Percentiles rank a stretch among this genome's conserved stretches.
Evolutionary conservation across 768 basidiomycete genomes (phyloP).

Genomic region (Nevesoporus exiguus): DNA sequence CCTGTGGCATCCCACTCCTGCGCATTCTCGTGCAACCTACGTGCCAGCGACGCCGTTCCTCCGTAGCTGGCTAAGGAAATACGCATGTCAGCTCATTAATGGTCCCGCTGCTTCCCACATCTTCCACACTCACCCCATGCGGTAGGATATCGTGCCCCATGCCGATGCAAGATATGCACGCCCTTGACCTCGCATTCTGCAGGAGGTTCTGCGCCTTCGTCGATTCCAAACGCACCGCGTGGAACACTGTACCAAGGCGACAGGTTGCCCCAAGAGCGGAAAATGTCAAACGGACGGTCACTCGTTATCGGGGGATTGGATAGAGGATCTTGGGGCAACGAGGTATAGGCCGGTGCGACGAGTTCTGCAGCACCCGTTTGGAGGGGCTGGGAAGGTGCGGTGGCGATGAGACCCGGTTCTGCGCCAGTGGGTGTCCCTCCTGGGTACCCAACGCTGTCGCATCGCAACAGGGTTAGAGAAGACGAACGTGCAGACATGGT

Average conservation of each 20-base stretch:
- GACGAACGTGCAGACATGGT: too few species aligned
- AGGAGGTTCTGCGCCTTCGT: conserved; percentile 68
- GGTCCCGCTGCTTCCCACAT: background rate
- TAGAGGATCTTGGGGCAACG: conserved; percentile 20
- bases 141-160: conserved; percentile 77
- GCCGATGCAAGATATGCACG: conserved; percentile 76
- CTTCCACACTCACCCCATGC: conserved; percentile 47
- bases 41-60: conserved; percentile 55
- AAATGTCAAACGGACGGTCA: conserved; percentile 54
- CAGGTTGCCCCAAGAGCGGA: conserved; percentile 80
- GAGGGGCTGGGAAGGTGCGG: conserved; percentile 74
- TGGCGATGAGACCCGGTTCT: conserved; percentile 67
- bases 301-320: conserved; percentile 1
- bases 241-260: conserved; percentile 83
- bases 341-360: conserved; percentile 42
- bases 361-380: conserved; percentile 69
- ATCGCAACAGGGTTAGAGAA: background rate
- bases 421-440: conserved; percentile 80
- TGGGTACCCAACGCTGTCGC: conserved; percentile 58
- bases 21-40: conserved; percentile 52
- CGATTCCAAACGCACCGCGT: conserved; percentile 62
- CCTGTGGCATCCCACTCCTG: conserved; percentile 63
- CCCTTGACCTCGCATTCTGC: conserved; percentile 68
- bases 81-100: background rate
- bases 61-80: conserved; percentile 50